phyloP scores from a whole-genome alignment of 2,329 filamentous ascomycete genomes.

The Biscogniauxia mediterranea region DNA sequence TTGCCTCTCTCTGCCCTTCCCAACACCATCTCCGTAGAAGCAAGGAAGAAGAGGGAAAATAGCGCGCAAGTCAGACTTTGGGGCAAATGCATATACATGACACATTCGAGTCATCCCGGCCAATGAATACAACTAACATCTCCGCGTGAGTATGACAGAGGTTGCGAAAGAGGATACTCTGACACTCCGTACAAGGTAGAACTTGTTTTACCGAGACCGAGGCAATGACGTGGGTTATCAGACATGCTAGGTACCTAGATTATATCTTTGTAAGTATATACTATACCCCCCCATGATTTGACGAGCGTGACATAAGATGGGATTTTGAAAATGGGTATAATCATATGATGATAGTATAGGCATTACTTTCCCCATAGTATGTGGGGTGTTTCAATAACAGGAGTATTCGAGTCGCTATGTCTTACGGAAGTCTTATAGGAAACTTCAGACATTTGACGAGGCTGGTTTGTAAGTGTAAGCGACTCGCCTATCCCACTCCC shows the following conservation, averaged over 20 bases:
- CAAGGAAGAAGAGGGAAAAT: slow-evolving; percentile 18
- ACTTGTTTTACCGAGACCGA: not conserved
- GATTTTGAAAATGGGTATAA: not conserved
- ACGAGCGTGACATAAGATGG: not conserved
- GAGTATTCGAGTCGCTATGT: slow-evolving; percentile 1
- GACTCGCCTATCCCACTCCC: no score
- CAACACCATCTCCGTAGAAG: slow-evolving; percentile 1
- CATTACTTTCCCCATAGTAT: no score
- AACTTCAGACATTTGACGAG: no score
- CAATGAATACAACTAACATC: slow-evolving; percentile 5
- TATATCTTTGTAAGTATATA: no score
- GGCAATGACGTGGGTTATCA: not conserved
- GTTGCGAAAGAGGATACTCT: slow-evolving; percentile 14
- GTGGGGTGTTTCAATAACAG: no score
- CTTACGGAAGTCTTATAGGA: no score
- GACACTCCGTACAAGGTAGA: slow-evolving; percentile 11
- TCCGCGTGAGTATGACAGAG: slow-evolving; percentile 12
- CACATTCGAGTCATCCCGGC: slow-evolving; percentile 8
- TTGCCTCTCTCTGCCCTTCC: slow-evolving; percentile 1
- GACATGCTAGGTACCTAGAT: no score
- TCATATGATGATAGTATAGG: no score
- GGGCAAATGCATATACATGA: slow-evolving; percentile 16
- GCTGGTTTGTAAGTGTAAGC: no score
- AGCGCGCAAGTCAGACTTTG: slow-evolving; percentile 25
- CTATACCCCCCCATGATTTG: not conserved